Evolutionary conservation across 2,329 filamentous ascomycete genomes (phyloP).

Genomic region (Zymoseptoria passerinii): DNA sequence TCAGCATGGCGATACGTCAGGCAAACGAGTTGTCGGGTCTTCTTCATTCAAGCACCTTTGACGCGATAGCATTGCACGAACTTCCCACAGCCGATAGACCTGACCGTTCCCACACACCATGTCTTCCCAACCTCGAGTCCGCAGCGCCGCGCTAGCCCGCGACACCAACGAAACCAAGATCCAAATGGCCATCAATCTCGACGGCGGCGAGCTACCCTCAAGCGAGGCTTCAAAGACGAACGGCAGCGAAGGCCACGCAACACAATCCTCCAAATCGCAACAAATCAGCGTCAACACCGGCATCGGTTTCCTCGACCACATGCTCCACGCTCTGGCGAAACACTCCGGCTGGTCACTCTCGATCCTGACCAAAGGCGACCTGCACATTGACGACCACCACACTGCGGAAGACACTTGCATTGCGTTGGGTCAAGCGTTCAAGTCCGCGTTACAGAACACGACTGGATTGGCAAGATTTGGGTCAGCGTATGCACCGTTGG

Average conservation of each 20-base stretch:
- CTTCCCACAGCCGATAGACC: neutral
- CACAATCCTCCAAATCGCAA: slow-evolving; percentile 75
- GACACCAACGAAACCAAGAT: slow-evolving; percentile 99
- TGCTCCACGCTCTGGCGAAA: slow-evolving; percentile 94
- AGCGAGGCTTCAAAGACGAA: slow-evolving; percentile 51
- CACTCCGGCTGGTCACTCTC: slow-evolving; percentile 90
- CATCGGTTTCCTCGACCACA: slow-evolving; percentile 97
- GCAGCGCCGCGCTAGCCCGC: slow-evolving; percentile 71
- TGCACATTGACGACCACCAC: slow-evolving; percentile 98
- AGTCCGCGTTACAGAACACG: slow-evolving; percentile 65
- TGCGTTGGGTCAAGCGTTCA: slow-evolving; percentile 78
- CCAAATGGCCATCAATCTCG: slow-evolving; percentile 82
- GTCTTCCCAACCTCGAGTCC: slow-evolving; percentile 32
- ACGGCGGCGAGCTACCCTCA: slow-evolving; percentile 60
- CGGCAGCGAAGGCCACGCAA: slow-evolving; percentile 56
- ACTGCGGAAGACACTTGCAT: slow-evolving; percentile 94
- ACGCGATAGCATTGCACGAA: neutral
- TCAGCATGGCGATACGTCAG: neutral
- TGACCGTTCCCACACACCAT: slow-evolving; percentile 7
- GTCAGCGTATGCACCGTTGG: slow-evolving; percentile 82
- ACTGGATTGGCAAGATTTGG: slow-evolving; percentile 84
- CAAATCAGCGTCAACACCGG: slow-evolving; percentile 83
- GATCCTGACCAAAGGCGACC: slow-evolving; percentile 74
- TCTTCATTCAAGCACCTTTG: neutral
- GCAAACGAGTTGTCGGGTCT: neutral